These are phyloP conservation scores for Boletus reticulatus DNA, from an alignment of 768 basidiomycete species.

Conservation along the genomic window DNA sequence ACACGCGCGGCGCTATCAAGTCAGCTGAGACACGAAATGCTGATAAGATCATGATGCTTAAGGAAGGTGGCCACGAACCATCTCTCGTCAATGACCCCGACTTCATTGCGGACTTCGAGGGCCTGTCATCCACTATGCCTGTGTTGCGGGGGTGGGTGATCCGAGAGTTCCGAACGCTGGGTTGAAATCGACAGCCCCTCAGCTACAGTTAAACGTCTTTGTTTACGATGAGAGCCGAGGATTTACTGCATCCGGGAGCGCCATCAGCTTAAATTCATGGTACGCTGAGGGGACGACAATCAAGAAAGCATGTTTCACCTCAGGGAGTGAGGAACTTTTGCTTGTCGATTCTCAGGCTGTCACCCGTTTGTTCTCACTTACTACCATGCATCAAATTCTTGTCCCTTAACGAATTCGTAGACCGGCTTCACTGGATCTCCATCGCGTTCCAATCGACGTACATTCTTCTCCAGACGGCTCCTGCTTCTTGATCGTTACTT, in stretches of 20 bases:
- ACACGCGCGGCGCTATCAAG: too few relatives aligned
- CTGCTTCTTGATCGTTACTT: slow-evolving; percentile 41
- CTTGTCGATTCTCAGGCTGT: slow-evolving; percentile 44
- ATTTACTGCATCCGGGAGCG: slow-evolving; percentile 41
- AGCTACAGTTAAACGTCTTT: slow-evolving; percentile 45
- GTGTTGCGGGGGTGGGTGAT: slow-evolving; percentile 30
- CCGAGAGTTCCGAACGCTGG: neutral
- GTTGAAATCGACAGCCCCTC: neutral
- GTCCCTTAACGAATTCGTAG: slow-evolving; percentile 24
- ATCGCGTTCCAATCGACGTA: slow-evolving; percentile 32
- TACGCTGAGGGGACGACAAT: slow-evolving; percentile 39
- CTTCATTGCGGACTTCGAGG: slow-evolving; percentile 24
- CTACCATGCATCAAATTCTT: slow-evolving; percentile 35
- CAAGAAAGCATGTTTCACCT: slow-evolving; percentile 41
- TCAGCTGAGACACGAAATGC: slow-evolving; percentile 7
- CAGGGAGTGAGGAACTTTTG: slow-evolving; percentile 51
- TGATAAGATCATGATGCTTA: slow-evolving; percentile 22
- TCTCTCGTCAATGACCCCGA: slow-evolving; percentile 20
- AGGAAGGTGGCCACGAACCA: slow-evolving; percentile 17
- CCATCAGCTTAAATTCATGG: slow-evolving; percentile 46
- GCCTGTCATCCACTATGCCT: slow-evolving; percentile 8
- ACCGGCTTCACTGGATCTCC: slow-evolving; percentile 44
- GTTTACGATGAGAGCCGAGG: slow-evolving; percentile 46
- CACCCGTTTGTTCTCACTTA: slow-evolving; percentile 51
- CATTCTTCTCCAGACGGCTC: slow-evolving; percentile 55